Conservation (phyloP, 2,329 filamentous ascomycete species). For the Cercospora sesami region DNA sequence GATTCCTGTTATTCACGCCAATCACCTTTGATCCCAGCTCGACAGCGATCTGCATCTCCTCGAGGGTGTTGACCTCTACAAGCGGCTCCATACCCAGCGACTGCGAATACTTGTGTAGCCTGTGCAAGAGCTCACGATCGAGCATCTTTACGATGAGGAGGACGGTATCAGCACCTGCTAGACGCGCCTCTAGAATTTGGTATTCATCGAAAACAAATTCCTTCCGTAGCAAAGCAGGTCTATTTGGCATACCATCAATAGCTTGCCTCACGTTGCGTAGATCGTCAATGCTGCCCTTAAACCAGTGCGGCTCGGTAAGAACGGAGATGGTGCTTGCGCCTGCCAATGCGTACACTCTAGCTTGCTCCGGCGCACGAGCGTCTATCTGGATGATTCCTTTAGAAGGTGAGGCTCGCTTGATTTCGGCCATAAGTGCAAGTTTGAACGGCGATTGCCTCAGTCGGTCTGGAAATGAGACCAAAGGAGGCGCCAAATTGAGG, state of each 20-base stretch:
- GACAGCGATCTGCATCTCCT: slow-evolving; percentile 88
- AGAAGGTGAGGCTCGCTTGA: slow-evolving; percentile 93
- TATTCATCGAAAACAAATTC: slow-evolving; percentile 99
- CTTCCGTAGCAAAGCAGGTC: slow-evolving; percentile 88
- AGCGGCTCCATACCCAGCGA: slow-evolving; percentile 95
- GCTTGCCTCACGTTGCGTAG: slow-evolving; percentile 82
- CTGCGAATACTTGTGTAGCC: slow-evolving; percentile 83
- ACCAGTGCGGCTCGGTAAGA: slow-evolving; percentile 98
- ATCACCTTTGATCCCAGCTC: slow-evolving; percentile 86
- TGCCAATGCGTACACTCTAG: slow-evolving; percentile 85
- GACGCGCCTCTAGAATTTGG: slow-evolving; percentile 89
- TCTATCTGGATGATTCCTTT: slow-evolving; percentile 91
- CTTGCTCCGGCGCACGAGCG: slow-evolving; percentile 85
- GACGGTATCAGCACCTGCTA: slow-evolving; percentile 92
- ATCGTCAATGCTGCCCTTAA: slow-evolving; percentile 96
- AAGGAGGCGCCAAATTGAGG: slow-evolving; percentile 78
- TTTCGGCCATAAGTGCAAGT: slow-evolving; percentile 95
- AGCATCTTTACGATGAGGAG: slow-evolving; percentile 99
- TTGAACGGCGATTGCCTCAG: slow-evolving; percentile 79
- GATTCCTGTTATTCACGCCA: slow-evolving; percentile 95
- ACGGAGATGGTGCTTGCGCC: slow-evolving; percentile 97
- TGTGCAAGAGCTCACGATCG: slow-evolving; percentile 68
- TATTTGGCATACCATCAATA: slow-evolving; percentile 85
- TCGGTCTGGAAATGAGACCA: slow-evolving; percentile 75
- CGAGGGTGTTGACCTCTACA: slow-evolving; percentile 91